Percentiles rank a stretch among this genome's conserved stretches.
Conservation (phyloP, 1,139 yeast genomes). For the Keqinozyma sinolaborantium region DNA sequence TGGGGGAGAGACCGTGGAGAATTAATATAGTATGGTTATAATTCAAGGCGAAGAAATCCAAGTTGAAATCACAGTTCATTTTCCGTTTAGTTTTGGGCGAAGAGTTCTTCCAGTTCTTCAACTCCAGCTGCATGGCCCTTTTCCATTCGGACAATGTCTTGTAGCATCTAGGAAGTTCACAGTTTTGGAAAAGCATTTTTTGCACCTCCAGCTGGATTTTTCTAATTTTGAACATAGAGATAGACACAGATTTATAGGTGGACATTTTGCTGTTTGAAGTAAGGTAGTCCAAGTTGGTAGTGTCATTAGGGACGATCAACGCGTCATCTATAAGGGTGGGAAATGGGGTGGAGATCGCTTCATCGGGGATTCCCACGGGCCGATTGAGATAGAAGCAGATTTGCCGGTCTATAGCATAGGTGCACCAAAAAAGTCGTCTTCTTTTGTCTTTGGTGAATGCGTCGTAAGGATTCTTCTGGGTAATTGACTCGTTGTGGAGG, state of each 20-base stretch:
- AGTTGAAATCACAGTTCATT: slow-evolving; percentile 74
- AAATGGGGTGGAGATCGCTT: slow-evolving; percentile 57
- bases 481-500: slow-evolving; percentile 58
- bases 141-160: slow-evolving; percentile 59
- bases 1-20: slow-evolving; percentile 76
- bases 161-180: slow-evolving; percentile 66
- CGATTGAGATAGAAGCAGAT: slow-evolving; percentile 69
- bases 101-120: slow-evolving; percentile 59
- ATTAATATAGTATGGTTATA: slow-evolving; percentile 73
- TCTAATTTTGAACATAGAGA: slow-evolving; percentile 65
- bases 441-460: slow-evolving; percentile 65
- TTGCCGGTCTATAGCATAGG: slow-evolving; percentile 79
- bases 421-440: slow-evolving; percentile 84
- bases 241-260: slow-evolving; percentile 64
- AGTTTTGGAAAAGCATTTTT: slow-evolving; percentile 63
- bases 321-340: slow-evolving; percentile 79
- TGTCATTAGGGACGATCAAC: slow-evolving; percentile 36
- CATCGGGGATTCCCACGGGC: slow-evolving; percentile 76
- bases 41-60: slow-evolving; percentile 67
- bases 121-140: slow-evolving; percentile 40
- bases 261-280: slow-evolving; percentile 34
- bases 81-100: slow-evolving; percentile 55
- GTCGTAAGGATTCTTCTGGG: slow-evolving; percentile 30
- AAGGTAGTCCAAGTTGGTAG: slow-evolving; percentile 19
- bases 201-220: slow-evolving; percentile 78